Evolutionary conservation across 2,329 filamentous ascomycete species (phyloP).

Genomic region (Verticillium nonalfalfae): DNA sequence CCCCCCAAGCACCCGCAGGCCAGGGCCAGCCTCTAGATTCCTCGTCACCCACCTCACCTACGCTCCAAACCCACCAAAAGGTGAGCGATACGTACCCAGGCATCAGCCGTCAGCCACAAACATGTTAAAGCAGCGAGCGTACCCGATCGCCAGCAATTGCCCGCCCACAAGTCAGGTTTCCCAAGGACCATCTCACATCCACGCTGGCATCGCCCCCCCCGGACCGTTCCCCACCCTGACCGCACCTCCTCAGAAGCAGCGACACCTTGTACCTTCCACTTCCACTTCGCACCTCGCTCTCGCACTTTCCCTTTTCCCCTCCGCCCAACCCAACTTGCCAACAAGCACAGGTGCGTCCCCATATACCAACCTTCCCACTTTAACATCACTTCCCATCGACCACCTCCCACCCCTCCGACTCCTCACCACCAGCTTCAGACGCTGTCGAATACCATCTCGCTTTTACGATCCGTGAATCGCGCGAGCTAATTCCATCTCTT

Average conservation of each 20-base stretch:
- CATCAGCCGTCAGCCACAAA: not conserved
- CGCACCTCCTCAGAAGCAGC: not conserved
- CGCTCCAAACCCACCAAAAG: not conserved
- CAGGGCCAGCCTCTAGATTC: not conserved
- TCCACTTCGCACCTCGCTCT: slow-evolving; percentile 2
- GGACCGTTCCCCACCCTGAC: not conserved
- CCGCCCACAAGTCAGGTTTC: slow-evolving; percentile 3
- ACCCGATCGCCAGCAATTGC: not conserved
- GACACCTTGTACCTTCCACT: not conserved
- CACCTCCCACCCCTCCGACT: slow-evolving; percentile 9
- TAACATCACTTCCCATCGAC: slow-evolving; percentile 13
- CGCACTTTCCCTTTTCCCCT: slow-evolving; percentile 3
- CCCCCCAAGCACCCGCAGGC: not conserved
- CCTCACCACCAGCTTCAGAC: slow-evolving; percentile 13
- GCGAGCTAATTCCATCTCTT: slow-evolving; percentile 10
- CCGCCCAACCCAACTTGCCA: not conserved
- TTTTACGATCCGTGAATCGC: slow-evolving; percentile 12
- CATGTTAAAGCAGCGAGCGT: not conserved
- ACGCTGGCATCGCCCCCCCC: not conserved
- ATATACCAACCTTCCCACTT: slow-evolving; percentile 14
- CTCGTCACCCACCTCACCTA: not conserved
- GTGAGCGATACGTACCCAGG: not conserved
- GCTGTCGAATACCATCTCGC: slow-evolving; percentile 10
- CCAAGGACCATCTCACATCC: not conserved
- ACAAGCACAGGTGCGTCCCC: slow-evolving; percentile 3